Evolutionary conservation across 2,329 filamentous ascomycete genomes (phyloP).

Genomic region (Macrophomina pseudophaseolina): DNA sequence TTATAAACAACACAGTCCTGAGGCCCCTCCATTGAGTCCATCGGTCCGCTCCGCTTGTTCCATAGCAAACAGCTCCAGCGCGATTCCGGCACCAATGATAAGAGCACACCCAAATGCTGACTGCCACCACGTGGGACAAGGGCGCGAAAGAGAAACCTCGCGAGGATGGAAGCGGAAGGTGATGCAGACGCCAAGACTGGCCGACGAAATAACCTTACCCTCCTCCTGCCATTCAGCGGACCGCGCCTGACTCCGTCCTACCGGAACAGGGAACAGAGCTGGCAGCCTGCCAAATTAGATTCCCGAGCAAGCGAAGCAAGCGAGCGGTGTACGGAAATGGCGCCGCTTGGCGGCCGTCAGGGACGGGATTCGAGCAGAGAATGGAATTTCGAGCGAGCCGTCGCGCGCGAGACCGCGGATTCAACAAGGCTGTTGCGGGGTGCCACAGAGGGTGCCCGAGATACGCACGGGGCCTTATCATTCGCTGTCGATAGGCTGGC

Average conservation of each 20-base stretch:
- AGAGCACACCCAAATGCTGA: constrained; percentile 14
- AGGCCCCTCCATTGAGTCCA: neutral
- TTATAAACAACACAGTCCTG: constrained; percentile 19
- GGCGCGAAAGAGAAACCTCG: constrained; percentile 5
- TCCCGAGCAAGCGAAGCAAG: neutral
- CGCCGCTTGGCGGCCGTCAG: constrained; percentile 7
- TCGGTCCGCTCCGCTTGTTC: constrained; percentile 14
- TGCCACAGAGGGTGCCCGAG: constrained; percentile 12
- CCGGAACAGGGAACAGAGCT: neutral
- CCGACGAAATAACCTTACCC: constrained; percentile 20
- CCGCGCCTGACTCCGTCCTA: neutral
- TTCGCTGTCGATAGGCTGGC: constrained; percentile 21
- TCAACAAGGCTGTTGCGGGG: constrained; percentile 4
- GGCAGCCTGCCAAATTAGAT: neutral
- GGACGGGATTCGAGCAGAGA: neutral
- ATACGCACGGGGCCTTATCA: constrained; percentile 24
- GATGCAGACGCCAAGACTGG: constrained; percentile 19
- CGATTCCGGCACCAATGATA: constrained; percentile 3
- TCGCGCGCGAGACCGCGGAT: neutral
- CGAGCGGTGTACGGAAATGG: neutral
- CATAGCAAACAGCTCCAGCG: constrained; percentile 1
- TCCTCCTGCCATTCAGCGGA: constrained; percentile 16
- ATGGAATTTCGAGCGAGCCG: neutral
- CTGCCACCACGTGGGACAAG: constrained; percentile 13
- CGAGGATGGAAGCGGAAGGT: constrained; percentile 27